These are phyloP conservation scores for Cryptosporidium viatorum DNA, from an alignment of 169 alveolate genomes.

Conservation along the genomic window DNA sequence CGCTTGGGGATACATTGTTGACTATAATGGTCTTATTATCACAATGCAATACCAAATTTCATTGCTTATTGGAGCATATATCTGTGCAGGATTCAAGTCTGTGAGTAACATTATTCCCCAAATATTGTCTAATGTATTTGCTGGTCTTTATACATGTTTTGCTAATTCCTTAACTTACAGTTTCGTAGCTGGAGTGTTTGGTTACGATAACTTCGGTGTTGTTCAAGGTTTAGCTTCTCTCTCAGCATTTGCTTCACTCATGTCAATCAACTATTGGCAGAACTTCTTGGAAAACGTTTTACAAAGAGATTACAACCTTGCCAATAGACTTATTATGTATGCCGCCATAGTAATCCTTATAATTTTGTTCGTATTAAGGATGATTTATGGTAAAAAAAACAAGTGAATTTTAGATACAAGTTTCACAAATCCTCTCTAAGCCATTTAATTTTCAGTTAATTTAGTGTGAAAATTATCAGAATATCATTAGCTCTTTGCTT, in stretches of 20 bases:
- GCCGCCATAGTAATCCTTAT: background rate
- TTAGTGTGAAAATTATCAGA: background rate
- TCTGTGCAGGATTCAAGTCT: constrained; percentile 60
- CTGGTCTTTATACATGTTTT: constrained; percentile 70
- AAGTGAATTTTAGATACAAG: background rate
- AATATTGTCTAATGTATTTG: constrained; percentile 51
- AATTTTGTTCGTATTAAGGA: constrained; percentile 2
- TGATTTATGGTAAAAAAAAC: constrained; percentile 16
- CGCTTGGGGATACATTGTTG: constrained; percentile 71
- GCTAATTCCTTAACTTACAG: constrained; percentile 67
- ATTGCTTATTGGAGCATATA: constrained; percentile 28
- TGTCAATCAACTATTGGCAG: constrained; percentile 52
- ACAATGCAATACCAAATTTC: constrained; percentile 58
- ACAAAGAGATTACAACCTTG: constrained; percentile 35
- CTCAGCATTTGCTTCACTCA: constrained; percentile 46
- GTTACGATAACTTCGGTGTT: constrained; percentile 54
- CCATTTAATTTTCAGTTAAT: background rate
- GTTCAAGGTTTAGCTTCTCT: constrained; percentile 68
- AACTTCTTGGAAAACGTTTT: background rate
- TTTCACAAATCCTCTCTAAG: background rate
- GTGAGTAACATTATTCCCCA: constrained; percentile 65
- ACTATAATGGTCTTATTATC: constrained; percentile 52
- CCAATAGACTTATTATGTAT: constrained; percentile 33
- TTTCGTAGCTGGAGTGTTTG: constrained; percentile 69
- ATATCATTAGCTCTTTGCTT: background rate